phyloP scores from a whole-genome alignment of 345 rosid genomes.

The Diplotaxis tenuifolia region DNA sequence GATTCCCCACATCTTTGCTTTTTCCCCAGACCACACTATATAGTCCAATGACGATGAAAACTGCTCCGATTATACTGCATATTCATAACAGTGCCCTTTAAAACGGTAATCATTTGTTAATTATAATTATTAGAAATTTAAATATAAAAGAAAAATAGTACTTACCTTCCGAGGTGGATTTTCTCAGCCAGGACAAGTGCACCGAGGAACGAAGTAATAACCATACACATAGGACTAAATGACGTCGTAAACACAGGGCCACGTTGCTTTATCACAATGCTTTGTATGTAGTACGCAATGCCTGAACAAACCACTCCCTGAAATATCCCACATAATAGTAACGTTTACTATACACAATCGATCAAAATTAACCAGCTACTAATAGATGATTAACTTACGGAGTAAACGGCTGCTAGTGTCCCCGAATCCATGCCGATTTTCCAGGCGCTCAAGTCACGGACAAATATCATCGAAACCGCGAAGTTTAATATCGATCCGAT shows the following conservation, averaged over 20 bases:
- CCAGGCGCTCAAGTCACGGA: conserved; percentile 71
- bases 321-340: background rate
- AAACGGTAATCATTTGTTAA: background rate
- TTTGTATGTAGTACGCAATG: conserved; percentile 76
- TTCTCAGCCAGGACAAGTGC: conserved; percentile 62
- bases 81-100: background rate
- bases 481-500: conserved; percentile 66
- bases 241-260: conserved; percentile 88
- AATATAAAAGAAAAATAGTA: background rate
- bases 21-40: conserved; percentile 1
- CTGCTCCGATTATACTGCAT: background rate
- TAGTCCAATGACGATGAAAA: background rate
- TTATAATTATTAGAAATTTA: background rate
- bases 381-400: conserved; percentile 39
- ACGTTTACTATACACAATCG: background rate
- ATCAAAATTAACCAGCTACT: background rate
- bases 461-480: conserved; percentile 54
- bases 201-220: conserved; percentile 70
- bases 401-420: conserved; percentile 73
- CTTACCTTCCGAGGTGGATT: conserved; percentile 18
- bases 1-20: background rate
- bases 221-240: conserved; percentile 83
- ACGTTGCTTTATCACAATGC: conserved; percentile 52
- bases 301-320: conserved; percentile 94
- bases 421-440: conserved; percentile 64